phyloP scores from a whole-genome alignment of 106 monocot species.

The Dendrobium nobile region DNA sequence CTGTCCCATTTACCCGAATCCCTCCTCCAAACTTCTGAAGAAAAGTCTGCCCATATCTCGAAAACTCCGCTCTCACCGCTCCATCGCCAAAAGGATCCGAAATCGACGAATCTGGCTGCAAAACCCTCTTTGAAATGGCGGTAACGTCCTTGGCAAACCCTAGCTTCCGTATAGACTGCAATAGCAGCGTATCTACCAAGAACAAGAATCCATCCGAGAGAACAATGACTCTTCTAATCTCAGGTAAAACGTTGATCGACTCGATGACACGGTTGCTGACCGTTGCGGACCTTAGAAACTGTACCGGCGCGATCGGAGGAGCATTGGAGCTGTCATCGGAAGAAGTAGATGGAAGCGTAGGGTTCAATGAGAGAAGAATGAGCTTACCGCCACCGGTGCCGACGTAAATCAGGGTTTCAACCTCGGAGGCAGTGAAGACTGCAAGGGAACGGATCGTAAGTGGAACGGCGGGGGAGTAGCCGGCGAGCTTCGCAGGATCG shows the following conservation, averaged over 20 bases:
- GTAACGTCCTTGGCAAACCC: slow-evolving; percentile 42
- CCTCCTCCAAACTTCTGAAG: slow-evolving; percentile 44
- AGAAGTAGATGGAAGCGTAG: background rate
- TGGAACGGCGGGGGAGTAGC: slow-evolving; percentile 34
- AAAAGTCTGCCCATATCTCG: slow-evolving; percentile 27
- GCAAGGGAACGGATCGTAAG: slow-evolving; percentile 53
- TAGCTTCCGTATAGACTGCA: slow-evolving; percentile 38
- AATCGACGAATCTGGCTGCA: slow-evolving; percentile 17
- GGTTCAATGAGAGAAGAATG: slow-evolving; percentile 40
- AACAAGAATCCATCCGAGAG: slow-evolving; percentile 60
- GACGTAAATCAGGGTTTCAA: slow-evolving; percentile 40
- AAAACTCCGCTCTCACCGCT: slow-evolving; percentile 18
- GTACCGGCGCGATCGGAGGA: background rate
- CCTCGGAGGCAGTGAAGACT: slow-evolving; percentile 24
- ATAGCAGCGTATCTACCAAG: slow-evolving; percentile 41
- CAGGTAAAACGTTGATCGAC: slow-evolving; percentile 44
- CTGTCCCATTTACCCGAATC: slow-evolving; percentile 36
- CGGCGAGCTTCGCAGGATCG: slow-evolving; percentile 39
- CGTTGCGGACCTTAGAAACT: slow-evolving; percentile 36
- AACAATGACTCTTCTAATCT: slow-evolving; percentile 45
- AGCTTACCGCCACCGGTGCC: slow-evolving; percentile 71
- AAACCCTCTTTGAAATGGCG: slow-evolving; percentile 42
- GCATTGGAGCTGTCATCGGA: background rate
- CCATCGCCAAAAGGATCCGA: slow-evolving; percentile 32
- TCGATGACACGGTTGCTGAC: slow-evolving; percentile 42